phyloP scores from a whole-genome alignment of 192 early-diverging fungal species.

The Gonapodya sp. region DNA sequence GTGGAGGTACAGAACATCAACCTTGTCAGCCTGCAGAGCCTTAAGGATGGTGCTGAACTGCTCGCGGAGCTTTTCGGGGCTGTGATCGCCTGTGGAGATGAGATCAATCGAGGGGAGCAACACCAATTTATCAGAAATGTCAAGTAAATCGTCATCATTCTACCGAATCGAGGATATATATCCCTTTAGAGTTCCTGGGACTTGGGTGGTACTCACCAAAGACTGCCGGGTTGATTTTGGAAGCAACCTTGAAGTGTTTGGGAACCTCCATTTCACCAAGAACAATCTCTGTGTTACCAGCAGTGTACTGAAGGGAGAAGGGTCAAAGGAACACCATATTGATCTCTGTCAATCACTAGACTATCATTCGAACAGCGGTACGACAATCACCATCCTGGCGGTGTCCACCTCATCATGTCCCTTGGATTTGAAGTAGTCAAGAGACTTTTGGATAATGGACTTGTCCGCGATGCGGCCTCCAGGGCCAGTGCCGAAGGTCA shows the following conservation, averaged over 20 bases:
- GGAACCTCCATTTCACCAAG: conserved; percentile 20
- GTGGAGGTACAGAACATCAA: conserved; percentile 4
- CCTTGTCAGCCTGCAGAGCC: conserved; percentile 9
- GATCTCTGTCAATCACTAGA: background rate
- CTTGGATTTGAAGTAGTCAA: conserved; percentile 23
- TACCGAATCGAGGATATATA: no score
- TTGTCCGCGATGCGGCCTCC: conserved; percentile 36
- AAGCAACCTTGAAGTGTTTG: conserved; percentile 5
- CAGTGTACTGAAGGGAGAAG: background rate
- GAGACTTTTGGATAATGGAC: conserved; percentile 22
- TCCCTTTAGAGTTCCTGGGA: no score
- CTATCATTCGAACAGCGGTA: background rate
- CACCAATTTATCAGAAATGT: no score
- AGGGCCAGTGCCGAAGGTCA: conserved; percentile 24
- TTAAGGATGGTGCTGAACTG: background rate
- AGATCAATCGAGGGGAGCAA: no score
- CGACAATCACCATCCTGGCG: conserved; percentile 20
- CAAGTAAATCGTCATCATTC: no score
- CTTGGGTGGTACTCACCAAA: background rate
- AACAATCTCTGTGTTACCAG: conserved; percentile 29
- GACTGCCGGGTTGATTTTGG: background rate
- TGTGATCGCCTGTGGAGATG: background rate
- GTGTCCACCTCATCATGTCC: conserved; percentile 36
- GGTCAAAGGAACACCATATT: background rate
- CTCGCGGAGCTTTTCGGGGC: background rate